Evolutionary conservation across 164 flowering plant species (phyloP), one percentile per base, ranked within the genome.

Genomic region (Amborella trichopoda): DNA sequence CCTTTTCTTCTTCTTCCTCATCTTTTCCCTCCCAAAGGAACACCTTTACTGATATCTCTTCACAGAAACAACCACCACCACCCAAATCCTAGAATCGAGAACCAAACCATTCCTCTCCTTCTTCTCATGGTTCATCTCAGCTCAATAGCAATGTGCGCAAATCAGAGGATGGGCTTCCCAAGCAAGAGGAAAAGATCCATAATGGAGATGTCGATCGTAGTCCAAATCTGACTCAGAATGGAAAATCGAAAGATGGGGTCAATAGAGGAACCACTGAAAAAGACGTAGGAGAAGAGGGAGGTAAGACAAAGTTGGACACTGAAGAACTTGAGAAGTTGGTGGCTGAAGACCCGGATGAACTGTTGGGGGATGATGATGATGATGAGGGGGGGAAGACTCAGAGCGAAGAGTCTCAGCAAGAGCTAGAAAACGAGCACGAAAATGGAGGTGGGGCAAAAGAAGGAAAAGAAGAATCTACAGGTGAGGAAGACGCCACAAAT

Each of bases 21-120:
- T n/a, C n/a, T n/a, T n/a, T n/a, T n/a, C n/a, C n/a, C 28, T 59
- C 69, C 53, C 94, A 75, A 50, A 81, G 95, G 46, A 71, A 69
- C 38, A 81, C 74, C 52, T 90, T 90, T 54, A 61, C 70, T 33
- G 89, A 85, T 28, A 74, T 85, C 23, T 64, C 73, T n/a, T n/a
- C n/a, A n/a, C n/a, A n/a, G n/a, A n/a, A n/a, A n/a, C n/a, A n/a
- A n/a, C n/a, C n/a, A n/a, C n/a, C n/a, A 13, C 78, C 66, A 22
- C 83, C 84, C 3, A 66, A 59, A 1, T 55, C 74, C 2, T 64
- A 56, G 2, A 42, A 37, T 23, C 24, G 62, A 5, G 62, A 62
- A 69, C 47, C 44, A 4, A 53, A 26, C 5, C 37, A 27, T 47
- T 49, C 54, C 25, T 12, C 11, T 10, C 5, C n/a, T 26, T 16